phyloP scores from a whole-genome alignment of 352 stramenopile genomes.

The Phytophthora meadii region DNA sequence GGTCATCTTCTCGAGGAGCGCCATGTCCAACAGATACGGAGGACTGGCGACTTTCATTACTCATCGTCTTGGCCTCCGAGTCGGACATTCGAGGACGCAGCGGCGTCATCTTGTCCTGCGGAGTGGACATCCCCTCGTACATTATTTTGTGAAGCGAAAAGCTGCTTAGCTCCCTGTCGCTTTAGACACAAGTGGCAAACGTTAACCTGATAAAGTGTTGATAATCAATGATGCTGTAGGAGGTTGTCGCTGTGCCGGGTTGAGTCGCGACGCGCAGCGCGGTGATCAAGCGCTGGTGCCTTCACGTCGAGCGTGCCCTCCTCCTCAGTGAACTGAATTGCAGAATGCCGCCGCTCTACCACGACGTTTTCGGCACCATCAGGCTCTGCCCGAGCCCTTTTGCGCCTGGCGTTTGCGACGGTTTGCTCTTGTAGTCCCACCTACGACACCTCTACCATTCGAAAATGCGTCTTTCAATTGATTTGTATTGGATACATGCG shows the following conservation, averaged over 20 bases:
- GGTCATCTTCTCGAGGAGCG: slow-evolving; percentile 33
- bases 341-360: slow-evolving; percentile 11
- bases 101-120: slow-evolving; percentile 27
- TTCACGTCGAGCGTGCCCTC: not conserved
- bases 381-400: slow-evolving; percentile 26
- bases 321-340: slow-evolving; percentile 8
- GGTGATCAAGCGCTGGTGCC: not conserved
- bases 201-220: not conserved
- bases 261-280: not conserved
- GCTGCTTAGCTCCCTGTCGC: slow-evolving; percentile 11
- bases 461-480: not conserved
- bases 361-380: slow-evolving; percentile 27
- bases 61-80: slow-evolving; percentile 31
- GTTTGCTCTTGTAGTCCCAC: slow-evolving; percentile 24
- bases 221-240: not conserved
- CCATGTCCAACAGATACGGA: slow-evolving; percentile 34
- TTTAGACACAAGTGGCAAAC: slow-evolving; percentile 16
- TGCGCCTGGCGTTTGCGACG: slow-evolving; percentile 3
- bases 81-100: slow-evolving; percentile 38
- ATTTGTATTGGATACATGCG: not conserved
- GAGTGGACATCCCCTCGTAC: slow-evolving; percentile 46
- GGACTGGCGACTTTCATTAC: slow-evolving; percentile 19
- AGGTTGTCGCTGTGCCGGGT: not conserved
- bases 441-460: slow-evolving; percentile 4
- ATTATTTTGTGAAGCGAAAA: slow-evolving; percentile 20